phyloP scores from a whole-genome alignment of 148 eudicot species.

The Nyssa sinensis region DNA sequence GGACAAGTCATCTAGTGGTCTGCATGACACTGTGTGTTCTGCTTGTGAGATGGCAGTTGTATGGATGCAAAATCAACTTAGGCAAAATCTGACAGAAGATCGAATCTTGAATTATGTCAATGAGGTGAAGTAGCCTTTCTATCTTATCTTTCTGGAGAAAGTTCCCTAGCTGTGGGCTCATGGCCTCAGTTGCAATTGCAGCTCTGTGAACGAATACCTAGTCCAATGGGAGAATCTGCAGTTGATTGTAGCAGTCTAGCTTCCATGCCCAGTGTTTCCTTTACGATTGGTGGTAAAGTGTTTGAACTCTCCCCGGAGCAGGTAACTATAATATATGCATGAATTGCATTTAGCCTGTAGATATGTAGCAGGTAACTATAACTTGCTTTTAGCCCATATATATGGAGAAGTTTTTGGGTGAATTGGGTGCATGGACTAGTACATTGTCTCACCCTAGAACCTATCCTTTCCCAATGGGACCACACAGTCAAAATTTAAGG shows the following conservation, averaged over 20 bases:
- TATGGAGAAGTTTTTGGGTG: too few species aligned
- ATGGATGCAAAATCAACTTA: slow-evolving; percentile 84
- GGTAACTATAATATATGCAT: slow-evolving; percentile 33
- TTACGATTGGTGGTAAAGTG: too few species aligned
- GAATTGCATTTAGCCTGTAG: too few species aligned
- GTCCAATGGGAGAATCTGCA: too few species aligned
- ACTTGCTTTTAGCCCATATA: neutral
- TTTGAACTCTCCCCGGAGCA: slow-evolving; percentile 72
- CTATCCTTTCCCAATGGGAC: too few species aligned
- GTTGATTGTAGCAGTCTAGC: too few species aligned
- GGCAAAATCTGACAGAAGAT: slow-evolving; percentile 62
- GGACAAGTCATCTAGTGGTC: slow-evolving; percentile 37
- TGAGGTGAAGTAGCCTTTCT: slow-evolving; percentile 37
- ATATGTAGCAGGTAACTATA: too few species aligned
- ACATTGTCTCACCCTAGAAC: too few species aligned
- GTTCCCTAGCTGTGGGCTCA: slow-evolving; percentile 10
- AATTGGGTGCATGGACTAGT: too few species aligned
- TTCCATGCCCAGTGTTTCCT: too few species aligned
- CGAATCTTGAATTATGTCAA: slow-evolving; percentile 67
- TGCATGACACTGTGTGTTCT: slow-evolving; percentile 55
- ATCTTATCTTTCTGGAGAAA: neutral
- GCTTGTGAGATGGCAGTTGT: too few species aligned
- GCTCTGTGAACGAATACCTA: slow-evolving; percentile 82
- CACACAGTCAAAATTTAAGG: too few species aligned
- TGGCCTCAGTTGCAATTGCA: slow-evolving; percentile 29